These are phyloP conservation scores for Pleurotus cornucopiae DNA, from an alignment of 768 basidiomycete species.

Conservation along the genomic window DNA sequence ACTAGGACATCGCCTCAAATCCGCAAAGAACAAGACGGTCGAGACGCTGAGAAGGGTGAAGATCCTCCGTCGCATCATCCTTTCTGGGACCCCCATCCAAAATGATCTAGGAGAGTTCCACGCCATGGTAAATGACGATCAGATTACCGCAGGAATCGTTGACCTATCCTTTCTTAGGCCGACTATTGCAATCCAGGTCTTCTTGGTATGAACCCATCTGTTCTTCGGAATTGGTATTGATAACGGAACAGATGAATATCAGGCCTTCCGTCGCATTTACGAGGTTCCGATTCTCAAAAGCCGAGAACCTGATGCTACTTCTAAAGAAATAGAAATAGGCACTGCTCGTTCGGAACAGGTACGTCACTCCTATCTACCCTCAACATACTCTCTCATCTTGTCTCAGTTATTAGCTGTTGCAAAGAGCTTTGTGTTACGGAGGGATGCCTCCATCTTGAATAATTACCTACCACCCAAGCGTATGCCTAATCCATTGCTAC, in stretches of 20 bases:
- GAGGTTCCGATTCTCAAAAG: slow-evolving; percentile 86
- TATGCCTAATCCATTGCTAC: slow-evolving; percentile 29
- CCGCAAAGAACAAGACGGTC: slow-evolving; percentile 86
- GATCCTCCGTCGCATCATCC: slow-evolving; percentile 76
- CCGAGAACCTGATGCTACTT: slow-evolving; percentile 69
- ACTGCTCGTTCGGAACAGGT: slow-evolving; percentile 78
- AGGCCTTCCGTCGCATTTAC: slow-evolving; percentile 74
- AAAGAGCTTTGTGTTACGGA: slow-evolving; percentile 85
- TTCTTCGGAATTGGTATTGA: neutral
- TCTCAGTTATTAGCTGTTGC: slow-evolving; percentile 65
- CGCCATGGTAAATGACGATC: slow-evolving; percentile 64
- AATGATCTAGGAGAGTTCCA: slow-evolving; percentile 96
- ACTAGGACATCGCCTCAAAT: slow-evolving; percentile 87
- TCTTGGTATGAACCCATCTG: slow-evolving; percentile 48
- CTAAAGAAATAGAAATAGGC: slow-evolving; percentile 74
- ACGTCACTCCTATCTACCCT: slow-evolving; percentile 5
- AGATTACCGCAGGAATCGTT: neutral
- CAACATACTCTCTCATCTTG: neutral
- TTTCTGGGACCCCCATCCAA: slow-evolving; percentile 96
- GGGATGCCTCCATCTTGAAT: slow-evolving; percentile 78
- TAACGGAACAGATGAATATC: slow-evolving; percentile 58
- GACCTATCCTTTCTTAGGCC: slow-evolving; percentile 41
- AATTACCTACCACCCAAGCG: slow-evolving; percentile 90
- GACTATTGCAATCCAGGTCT: slow-evolving; percentile 94
- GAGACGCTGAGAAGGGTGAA: slow-evolving; percentile 77